Evolutionary conservation across 1,139 yeast species (phyloP).

Genomic region (Fermentozyma sake): DNA sequence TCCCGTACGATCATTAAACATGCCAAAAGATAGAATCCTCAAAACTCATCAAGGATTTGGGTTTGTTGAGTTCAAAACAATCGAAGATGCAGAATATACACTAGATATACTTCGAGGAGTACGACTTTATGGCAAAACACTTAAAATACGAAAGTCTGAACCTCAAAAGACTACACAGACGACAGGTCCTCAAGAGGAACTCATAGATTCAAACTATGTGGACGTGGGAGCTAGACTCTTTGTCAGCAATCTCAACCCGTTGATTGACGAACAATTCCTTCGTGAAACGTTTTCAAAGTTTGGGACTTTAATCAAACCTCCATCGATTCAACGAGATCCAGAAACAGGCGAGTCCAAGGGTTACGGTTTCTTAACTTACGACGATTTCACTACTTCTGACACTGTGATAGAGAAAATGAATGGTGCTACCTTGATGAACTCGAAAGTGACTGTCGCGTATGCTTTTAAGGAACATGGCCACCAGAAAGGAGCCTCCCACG

Average conservation of each 20-base stretch:
- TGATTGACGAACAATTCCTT: constrained; percentile 61
- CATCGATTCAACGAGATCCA: constrained; percentile 50
- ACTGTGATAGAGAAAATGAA: constrained; percentile 66
- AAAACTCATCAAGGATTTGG: constrained; percentile 84
- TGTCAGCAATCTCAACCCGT: constrained; percentile 65
- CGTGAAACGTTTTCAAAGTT: constrained; percentile 61
- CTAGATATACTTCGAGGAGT: constrained; percentile 58
- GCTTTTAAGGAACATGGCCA: constrained; percentile 61
- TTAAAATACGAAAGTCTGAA: constrained; percentile 56
- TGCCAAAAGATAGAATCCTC: constrained; percentile 76
- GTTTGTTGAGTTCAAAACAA: constrained; percentile 66
- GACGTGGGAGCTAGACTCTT: constrained; percentile 77
- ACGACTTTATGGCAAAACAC: constrained; percentile 56
- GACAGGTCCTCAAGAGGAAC: constrained; percentile 3
- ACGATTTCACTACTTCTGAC: constrained; percentile 67
- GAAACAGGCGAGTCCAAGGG: constrained; percentile 52
- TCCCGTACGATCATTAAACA: constrained; percentile 62
- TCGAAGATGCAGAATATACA: constrained; percentile 70
- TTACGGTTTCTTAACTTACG: constrained; percentile 59
- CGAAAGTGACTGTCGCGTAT: constrained; percentile 56
- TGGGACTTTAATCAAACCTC: constrained; percentile 56
- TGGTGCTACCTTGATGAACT: constrained; percentile 66
- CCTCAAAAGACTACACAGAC: constrained; percentile 9
- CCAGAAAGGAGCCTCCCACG: constrained; percentile 56
- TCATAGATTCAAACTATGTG: constrained; percentile 17